Conservation (phyloP, 495 filamentous ascomycete species). For the Tetracladium setigerum region DNA sequence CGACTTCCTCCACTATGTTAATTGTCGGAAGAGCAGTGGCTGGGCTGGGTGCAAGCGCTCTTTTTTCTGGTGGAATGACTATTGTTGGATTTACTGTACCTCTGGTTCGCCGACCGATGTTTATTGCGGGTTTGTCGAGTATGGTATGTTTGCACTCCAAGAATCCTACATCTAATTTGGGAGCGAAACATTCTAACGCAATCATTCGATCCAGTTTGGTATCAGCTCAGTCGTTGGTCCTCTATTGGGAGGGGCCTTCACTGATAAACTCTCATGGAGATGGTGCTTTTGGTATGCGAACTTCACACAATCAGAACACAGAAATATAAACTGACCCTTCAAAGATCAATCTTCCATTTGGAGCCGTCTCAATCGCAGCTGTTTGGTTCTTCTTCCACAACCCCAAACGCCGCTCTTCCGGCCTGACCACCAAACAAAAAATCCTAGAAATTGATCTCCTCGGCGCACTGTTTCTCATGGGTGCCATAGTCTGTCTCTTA, state of each 20-base stretch:
- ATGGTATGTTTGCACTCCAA: too few species aligned
- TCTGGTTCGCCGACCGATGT: slow-evolving; percentile 57
- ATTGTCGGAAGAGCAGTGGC: slow-evolving; percentile 59
- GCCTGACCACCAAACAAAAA: slow-evolving; percentile 33
- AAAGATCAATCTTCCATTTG: slow-evolving; percentile 58
- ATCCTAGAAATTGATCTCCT: slow-evolving; percentile 18
- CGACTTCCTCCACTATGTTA: slow-evolving; percentile 50
- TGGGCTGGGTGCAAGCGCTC: slow-evolving; percentile 46
- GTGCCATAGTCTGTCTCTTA: slow-evolving; percentile 38
- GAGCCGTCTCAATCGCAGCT: slow-evolving; percentile 37
- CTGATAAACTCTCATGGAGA: slow-evolving; percentile 50
- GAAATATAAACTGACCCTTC: not conserved
- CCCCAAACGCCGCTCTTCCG: slow-evolving; percentile 28
- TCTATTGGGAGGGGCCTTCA: slow-evolving; percentile 56
- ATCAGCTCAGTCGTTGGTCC: slow-evolving; percentile 37
- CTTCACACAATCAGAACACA: not conserved
- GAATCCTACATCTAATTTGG: too few species aligned
- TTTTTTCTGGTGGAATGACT: slow-evolving; percentile 37
- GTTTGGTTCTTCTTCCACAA: slow-evolving; percentile 41
- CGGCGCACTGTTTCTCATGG: slow-evolving; percentile 27
- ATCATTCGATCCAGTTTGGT: slow-evolving; percentile 27
- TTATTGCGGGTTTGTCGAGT: slow-evolving; percentile 64
- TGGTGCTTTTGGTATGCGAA: slow-evolving; percentile 44
- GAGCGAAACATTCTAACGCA: too few species aligned
- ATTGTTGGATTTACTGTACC: slow-evolving; percentile 46